These are phyloP conservation scores for Fusarium sp. DNA, from an alignment of 2,329 filamentous ascomycete species.

Conservation along the genomic window DNA sequence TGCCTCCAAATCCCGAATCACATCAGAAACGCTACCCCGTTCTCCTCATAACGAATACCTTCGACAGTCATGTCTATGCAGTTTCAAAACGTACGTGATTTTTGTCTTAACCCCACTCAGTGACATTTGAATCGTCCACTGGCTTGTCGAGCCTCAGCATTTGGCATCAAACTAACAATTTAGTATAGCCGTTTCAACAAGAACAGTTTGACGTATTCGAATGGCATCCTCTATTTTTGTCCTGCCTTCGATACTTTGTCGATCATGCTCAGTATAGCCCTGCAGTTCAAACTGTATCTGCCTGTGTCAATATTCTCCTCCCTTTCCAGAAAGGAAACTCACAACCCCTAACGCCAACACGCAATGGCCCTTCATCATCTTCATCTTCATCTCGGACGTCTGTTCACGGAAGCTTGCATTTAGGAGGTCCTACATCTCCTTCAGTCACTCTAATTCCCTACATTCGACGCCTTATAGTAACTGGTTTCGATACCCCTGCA, in stretches of 20 bases:
- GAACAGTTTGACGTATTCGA: slow-evolving; percentile 83
- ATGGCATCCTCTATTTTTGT: slow-evolving; percentile 93
- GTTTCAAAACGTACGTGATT: slow-evolving; percentile 44
- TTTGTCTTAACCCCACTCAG: slow-evolving; percentile 11
- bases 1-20: neutral
- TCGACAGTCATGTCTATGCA: slow-evolving; percentile 43
- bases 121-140: slow-evolving; percentile 3
- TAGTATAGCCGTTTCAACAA: slow-evolving; percentile 60
- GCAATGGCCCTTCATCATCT: slow-evolving; percentile 45
- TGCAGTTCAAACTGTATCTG: slow-evolving; percentile 87
- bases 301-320: slow-evolving; percentile 91
- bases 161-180: slow-evolving; percentile 30
- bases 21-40: slow-evolving; percentile 4
- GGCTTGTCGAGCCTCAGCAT: slow-evolving; percentile 13
- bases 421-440: slow-evolving; percentile 45
- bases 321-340: slow-evolving; percentile 79
- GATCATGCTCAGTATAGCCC: slow-evolving; percentile 88
- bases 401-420: slow-evolving; percentile 31
- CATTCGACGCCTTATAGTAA: slow-evolving; percentile 88
- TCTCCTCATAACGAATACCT: slow-evolving; percentile 1
- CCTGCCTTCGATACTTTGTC: slow-evolving; percentile 90
- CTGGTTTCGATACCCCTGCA: slow-evolving; percentile 86
- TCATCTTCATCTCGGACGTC: slow-evolving; percentile 49
- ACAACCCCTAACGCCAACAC: slow-evolving; percentile 57
- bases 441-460: slow-evolving; percentile 84